Base-by-base conservation (phyloP, 2,329 filamentous ascomycete genomes). In the Arthrobotrys sphaeroides region DNA sequence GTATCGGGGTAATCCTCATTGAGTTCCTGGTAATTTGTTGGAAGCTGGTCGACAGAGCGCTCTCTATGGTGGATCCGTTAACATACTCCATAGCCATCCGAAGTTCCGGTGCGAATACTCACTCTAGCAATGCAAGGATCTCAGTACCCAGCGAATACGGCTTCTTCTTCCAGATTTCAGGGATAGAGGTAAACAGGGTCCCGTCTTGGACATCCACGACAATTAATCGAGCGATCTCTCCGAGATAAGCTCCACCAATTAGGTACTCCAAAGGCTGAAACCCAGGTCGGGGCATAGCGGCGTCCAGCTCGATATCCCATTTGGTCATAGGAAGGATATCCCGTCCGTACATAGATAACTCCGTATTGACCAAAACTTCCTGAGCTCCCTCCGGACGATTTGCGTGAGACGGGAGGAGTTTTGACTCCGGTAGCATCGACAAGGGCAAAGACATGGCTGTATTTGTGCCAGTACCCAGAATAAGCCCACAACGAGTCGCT, bases 381-480 rank as follows among this genome's bases (percentile, higher is more conserved):
- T 18, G 49, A 7, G 55, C 70, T 22, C 24, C 43, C 1, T 33
- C 3, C 22, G 62, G 73, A 3, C 40, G 33, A 12, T 64, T 65
- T 16, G 65, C 57, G 31, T 73, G 61, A n/a, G 49, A 45, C 13
- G 49, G 49, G 6, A 42, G 6, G 12, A 57, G 40, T 36, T 80
- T 80, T 16, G 49, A 60, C 2, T 42, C 64, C n/a, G 77, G 75
- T 64, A 91, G 84, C 13, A 86, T 84, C 2, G 84, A 83, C 1
- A 89, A 85, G 3, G 89, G 89, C 24, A 90, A 84, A 79, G 90
- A 88, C 24, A 87, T 88, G 51, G 89, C 88, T 51, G 89, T 86
- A 81, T 91, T 91, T 73, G 88, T 85, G 28, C 89, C 89, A 0
- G 89, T 91, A 16, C 89, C 89, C 24, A 90, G 84, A 65, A 91